Evolutionary conservation across 805 yeast genomes (phyloP), one percentile per base, ranked within the genome.

Genomic region (Pichia californica): DNA sequence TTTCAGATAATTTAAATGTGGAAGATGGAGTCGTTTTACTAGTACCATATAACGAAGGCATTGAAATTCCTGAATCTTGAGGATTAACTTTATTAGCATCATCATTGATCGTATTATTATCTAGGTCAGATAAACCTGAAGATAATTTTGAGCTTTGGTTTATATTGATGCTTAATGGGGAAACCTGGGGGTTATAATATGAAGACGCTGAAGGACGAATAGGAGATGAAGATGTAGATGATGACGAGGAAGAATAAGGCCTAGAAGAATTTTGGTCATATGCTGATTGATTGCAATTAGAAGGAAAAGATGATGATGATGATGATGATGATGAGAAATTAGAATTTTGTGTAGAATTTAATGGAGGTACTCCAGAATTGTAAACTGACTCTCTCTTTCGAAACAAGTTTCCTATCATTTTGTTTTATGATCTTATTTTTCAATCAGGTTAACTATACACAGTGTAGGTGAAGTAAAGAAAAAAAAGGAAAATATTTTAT

Each of bases 361-460:
- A n/a, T 9, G 42, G 7, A 4, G 41, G 25, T n/a, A n/a, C n/a
- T n/a, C n/a, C n/a, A n/a, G n/a, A n/a, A 23, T 23, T 37, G 16
- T 41, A 39, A 32, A 35, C 3, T 14, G 31, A 31, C 40, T 51
- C 52, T 21, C 47, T 42, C 35, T 48, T 52, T 25, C 45, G 51
- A 41, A 56, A 53, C 11, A 56, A 35, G 23, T 50, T 48, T 15
- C 56, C 57, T 14, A 56, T 46, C 59, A 56, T n/a, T n/a, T n/a
- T n/a, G n/a, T n/a, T n/a, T n/a, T n/a, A n/a, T 55, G 11, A 18
- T 14, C 11, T 23, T 23, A 23, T 23, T 23, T 7, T 23, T 23
- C 25, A 23, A 23, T 7, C n/a, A n/a, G n/a, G n/a, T n/a, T n/a
- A n/a, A n/a, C n/a, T n/a, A n/a, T n/a, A n/a, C 10, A 10, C 27